These are phyloP conservation scores for Multifurca ochricompacta DNA, from an alignment of 768 basidiomycete species.

Conservation along the genomic window DNA sequence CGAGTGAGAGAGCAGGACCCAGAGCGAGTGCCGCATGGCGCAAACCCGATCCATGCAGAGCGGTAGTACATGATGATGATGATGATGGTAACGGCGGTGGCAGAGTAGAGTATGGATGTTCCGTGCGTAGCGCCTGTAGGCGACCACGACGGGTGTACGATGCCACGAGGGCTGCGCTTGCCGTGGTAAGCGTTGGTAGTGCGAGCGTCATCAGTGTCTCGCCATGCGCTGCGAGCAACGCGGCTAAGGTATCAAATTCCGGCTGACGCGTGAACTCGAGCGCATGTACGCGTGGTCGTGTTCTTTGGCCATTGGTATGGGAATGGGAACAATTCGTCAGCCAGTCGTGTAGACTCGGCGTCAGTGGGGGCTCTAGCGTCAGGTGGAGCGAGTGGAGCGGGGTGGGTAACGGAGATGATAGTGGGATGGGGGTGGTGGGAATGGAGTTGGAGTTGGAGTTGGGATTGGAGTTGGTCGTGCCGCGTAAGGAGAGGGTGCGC, in stretches of 20 bases:
- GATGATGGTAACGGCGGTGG: conserved; percentile 19
- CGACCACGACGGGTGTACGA: conserved; percentile 26
- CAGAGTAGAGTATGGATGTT: conserved; percentile 38
- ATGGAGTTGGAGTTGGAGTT: conserved; percentile 18
- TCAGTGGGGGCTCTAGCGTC: conserved; percentile 44
- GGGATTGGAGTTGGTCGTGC: conserved; percentile 44
- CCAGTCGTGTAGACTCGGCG: conserved; percentile 60
- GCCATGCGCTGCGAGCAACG: conserved; percentile 44
- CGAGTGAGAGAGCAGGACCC: conserved; percentile 47
- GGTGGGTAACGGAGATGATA: background rate
- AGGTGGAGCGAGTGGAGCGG: conserved; percentile 37
- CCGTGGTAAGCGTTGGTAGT: conserved; percentile 45
- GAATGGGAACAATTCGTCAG: too few relatives aligned
- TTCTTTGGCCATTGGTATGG: too few relatives aligned
- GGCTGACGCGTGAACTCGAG: conserved; percentile 60
- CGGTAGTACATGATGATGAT: too few relatives aligned
- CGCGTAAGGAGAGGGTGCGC: conserved; percentile 47
- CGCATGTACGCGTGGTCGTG: conserved; percentile 28
- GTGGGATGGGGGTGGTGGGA: too few relatives aligned
- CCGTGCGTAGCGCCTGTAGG: conserved; percentile 50
- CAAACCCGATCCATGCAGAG: conserved; percentile 39
- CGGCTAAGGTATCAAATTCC: conserved; percentile 44
- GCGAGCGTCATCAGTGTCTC: conserved; percentile 45
- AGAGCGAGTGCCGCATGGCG: conserved; percentile 39
- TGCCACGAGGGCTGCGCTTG: conserved; percentile 36